Conservation (phyloP, 2,329 filamentous ascomycete species). For the Stachybotrys chartarum region DNA sequence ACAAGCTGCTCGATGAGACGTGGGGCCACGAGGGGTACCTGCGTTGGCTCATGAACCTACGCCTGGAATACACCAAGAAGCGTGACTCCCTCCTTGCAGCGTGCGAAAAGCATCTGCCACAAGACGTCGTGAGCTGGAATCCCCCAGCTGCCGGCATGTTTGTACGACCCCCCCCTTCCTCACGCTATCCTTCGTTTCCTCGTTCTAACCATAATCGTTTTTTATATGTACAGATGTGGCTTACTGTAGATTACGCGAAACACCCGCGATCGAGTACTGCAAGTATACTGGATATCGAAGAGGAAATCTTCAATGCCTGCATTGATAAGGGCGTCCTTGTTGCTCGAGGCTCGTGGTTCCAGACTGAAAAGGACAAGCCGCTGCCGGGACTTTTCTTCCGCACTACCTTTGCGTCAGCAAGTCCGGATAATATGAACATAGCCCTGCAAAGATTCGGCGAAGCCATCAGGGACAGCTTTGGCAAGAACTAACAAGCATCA, state of each 20-base stretch:
- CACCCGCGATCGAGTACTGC: conserved; percentile 54
- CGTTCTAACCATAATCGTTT: conserved; percentile 1
- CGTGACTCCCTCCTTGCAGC: conserved; percentile 71
- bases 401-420: conserved; percentile 80
- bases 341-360: conserved; percentile 86
- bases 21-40: conserved; percentile 93
- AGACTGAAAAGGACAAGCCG: conserved; percentile 58
- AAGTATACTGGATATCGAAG: conserved; percentile 63
- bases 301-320: conserved; percentile 74
- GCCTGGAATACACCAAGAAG: conserved; percentile 72
- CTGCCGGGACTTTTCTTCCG: conserved; percentile 74
- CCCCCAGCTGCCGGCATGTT: conserved; percentile 91
- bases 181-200: not conserved
- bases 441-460: conserved; percentile 70
- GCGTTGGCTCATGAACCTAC: conserved; percentile 78
- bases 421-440: conserved; percentile 59
- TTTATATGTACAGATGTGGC: conserved; percentile 67
- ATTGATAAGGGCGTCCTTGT: conserved; percentile 74
- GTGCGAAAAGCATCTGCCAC: conserved; percentile 71
- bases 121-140: conserved; percentile 69
- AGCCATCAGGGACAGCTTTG: conserved; percentile 57
- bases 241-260: conserved; percentile 57
- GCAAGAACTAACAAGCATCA: conserved; percentile 17
- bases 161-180: conserved; percentile 43
- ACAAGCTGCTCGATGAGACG: conserved; percentile 84